Base-by-base conservation (phyloP, 345 rosid genomes). In the Brassica carinata region DNA sequence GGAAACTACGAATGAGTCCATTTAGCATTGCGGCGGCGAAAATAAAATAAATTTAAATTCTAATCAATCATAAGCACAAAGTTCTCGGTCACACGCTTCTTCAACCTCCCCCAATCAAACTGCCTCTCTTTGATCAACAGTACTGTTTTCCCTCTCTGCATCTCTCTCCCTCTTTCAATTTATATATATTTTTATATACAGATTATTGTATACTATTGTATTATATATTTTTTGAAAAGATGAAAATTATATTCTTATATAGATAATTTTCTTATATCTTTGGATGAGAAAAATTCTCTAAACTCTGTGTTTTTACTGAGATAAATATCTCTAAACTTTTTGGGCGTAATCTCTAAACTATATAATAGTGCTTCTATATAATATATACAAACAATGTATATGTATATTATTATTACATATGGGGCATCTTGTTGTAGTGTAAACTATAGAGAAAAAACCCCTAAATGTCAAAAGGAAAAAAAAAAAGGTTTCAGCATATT, bases 71-170 rank as follows among this genome's bases (percentile, higher is more conserved):
- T 73, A 40, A 73, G 69, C 82, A 43, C 74, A 59, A 79, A 73
- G 78, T 73, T 73, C 7, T 73, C 53, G 64, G 73, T 48, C 78
- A 79, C 82, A 79, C 82, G 82, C 70, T 73, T 79, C 78, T 73
- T 73, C 74, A 79, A 73, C 69, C 74, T 67, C 74, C 53, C 34
- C 64, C 81, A 73, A 68, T 76, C 81, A 65, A 80, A 76, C 79
- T 57, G 75, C 71, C 48, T 10, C 78, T 75, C 71, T 71, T 43
- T 61, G 48, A 33, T 65, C 67, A 48, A 64, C 83, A 76, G 10
- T 67, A 33, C 14, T 45, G 43, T 71, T n/a, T 58, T 9, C 61
- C 61, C 23, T 55, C n/a, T n/a, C 3, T 38, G 51, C 11, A 10
- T 4, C 36, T 58, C 27, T 5, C 36, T 53, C n/a, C n/a, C 31